Base-by-base conservation (phyloP, 768 basidiomycete species). In the Mycena crocata region DNA sequence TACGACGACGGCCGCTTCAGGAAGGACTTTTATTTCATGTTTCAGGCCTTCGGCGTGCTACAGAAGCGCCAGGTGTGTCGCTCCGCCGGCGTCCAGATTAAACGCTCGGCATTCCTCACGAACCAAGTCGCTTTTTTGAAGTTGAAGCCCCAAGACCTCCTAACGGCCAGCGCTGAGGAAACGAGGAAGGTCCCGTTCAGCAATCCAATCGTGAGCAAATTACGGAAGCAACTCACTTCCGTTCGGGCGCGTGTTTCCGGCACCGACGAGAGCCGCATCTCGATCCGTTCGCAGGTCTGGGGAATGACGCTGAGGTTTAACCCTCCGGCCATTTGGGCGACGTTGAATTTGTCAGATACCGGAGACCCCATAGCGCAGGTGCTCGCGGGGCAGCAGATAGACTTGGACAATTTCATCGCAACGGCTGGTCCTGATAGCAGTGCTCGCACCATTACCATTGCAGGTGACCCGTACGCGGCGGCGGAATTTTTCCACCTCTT, bases 291-390 rank as follows among this genome's bases (percentile, higher is more conserved):
- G 2, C 74, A 83, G 39, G 78, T 84, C 2, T 83, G 82, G 82
- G 71, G 74, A 2, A 82, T 77, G 0, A 73, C 71, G 2, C 26
- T 81, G 0, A 24, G 67, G 1, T 68, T 67, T 28, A 73, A 73
- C 19, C 78, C 80, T 2, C 82, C 83, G 0, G 67, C 56, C 2
- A 30, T 85, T 0, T 86, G 85, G 84, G 65, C 81, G 2, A 86
- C 84, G 0, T 75, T 86, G 2, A 85, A 84, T 54, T 81, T 80
- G 0, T 49, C 69, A 0, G 82, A 86, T 62, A 68, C 77, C 0
- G 77, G 83, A 39, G 81, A 85, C 64, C 85, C 84, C 0, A 74
- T 87, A 26, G 82, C 79, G 0, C 84, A 86, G 57, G 75, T 86
- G 0, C 72, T 87, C 14, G 75, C 80, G 0, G 84, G 86, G 0